These are phyloP conservation scores for Lindgomyces ingoldianus DNA, from an alignment of 495 filamentous ascomycete species.

Conservation along the genomic window DNA sequence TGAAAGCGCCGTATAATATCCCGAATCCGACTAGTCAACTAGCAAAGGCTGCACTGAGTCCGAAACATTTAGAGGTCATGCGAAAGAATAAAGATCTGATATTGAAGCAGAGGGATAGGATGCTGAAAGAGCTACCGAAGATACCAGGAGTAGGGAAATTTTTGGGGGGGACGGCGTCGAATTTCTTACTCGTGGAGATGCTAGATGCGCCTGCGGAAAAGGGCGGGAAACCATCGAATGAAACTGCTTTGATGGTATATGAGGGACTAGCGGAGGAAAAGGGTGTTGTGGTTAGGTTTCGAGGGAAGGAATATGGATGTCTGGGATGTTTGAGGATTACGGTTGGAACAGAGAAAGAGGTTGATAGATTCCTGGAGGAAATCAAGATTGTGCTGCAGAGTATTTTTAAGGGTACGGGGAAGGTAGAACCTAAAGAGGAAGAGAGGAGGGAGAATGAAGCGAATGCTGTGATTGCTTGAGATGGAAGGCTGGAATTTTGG, in stretches of 20 bases:
- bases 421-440: conserved; percentile 33
- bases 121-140: conserved; percentile 70
- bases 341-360: conserved; percentile 86
- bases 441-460: conserved; percentile 43
- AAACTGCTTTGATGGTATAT: conserved; percentile 74
- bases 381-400: conserved; percentile 62
- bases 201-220: conserved; percentile 59
- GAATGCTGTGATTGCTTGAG: conserved; percentile 42
- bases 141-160: conserved; percentile 80
- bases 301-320: conserved; percentile 89
- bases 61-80: conserved; percentile 71
- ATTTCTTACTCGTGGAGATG: conserved; percentile 90
- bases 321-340: conserved; percentile 87
- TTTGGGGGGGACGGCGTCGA: conserved; percentile 75
- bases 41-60: conserved; percentile 68
- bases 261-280: conserved; percentile 80
- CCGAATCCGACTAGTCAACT: conserved; percentile 82
- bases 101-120: conserved; percentile 70
- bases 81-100: conserved; percentile 64
- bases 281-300: conserved; percentile 89
- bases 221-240: conserved; percentile 74
- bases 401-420: conserved; percentile 44
- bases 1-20: conserved; percentile 97
- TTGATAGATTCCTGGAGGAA: conserved; percentile 71
- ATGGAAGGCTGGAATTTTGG: not conserved